Evolutionary conservation across 306 rosid species (phyloP), one percentile per base, ranked within the genome.

Genomic region (Citrullus amarus): DNA sequence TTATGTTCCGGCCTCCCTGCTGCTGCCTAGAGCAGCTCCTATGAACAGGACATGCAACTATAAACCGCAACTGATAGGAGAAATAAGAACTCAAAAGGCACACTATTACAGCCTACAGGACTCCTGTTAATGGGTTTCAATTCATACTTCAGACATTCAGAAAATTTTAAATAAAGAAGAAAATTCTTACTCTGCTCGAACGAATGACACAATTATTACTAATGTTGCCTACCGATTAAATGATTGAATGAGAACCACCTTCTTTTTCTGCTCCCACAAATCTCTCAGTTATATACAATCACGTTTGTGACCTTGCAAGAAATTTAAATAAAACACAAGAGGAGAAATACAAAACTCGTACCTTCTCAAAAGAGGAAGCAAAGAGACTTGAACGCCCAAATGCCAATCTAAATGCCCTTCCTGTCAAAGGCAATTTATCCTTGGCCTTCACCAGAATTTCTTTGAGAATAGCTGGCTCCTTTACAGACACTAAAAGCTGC

Each of bases 371-470:
- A 68, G 95, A 88, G 79, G 96, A 90, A 79, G 88, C 83, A 86
- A 93, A 93, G 65, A 93, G 94, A 78, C 84, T 89, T 20, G 94
- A 87, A 80, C 82, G 79, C 20, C 97, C 96, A 86, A 91, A 91
- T 68, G 97, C 93, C 57, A 89, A 80, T 55, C 77, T 89, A 79
- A 89, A 89, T 41, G 81, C 88, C 84, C 83, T 91, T 75, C 90
- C 96, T 0, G 90, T 81, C 80, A 75, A 80, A 81, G 96, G 98
- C 66, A 89, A 81, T 76, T 88, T 93, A 82, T 91, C 96, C 76
- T 83, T 80, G 13, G 95, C 98, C 87, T 91, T 91, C 10, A 87
- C 41, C 58, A 93, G 90, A 90, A 89, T 85, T 83, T 91, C 92
- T 80, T 87, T 88, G 80, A 89, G 83, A 60, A 91, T 84, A 18